Base-by-base conservation (phyloP, 2,329 filamentous ascomycete species). In the Cryphonectria nitschkei region DNA sequence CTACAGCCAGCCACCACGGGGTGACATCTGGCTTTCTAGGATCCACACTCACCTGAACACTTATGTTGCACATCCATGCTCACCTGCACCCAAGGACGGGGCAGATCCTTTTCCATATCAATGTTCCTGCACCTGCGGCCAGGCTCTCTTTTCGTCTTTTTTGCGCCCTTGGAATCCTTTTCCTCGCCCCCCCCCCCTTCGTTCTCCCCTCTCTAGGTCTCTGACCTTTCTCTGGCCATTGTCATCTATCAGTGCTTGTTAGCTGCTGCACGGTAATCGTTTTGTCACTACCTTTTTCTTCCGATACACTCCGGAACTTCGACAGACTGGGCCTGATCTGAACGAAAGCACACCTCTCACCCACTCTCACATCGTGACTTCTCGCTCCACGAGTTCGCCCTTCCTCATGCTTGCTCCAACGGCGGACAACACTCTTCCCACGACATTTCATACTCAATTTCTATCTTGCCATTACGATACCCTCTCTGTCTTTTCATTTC, bases 81-180 rank as follows among this genome's bases (percentile, higher is more conserved):
- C 56, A 65, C 67, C 66, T 64, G 67, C 71, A 68, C 29, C 54
- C 70, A 61, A 70, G 56, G 64, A 70, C 65, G 41, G 65, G 58
- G 66, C 54, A 60, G 32, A 70, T 72, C 68, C 71, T 72, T 70
- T 68, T 65, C 70, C 71, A 72, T 70, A 65, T 72, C 62, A 67
- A 52, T 70, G 65, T 72, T 70, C 62, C 71, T 72, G 66, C 71
- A 62, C 68, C 68, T 71, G 63, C 68, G 60, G 63, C 68, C 65
- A 62, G 67, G 56, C 62, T 67, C 62, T 68, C 56, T 67, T 43
- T 68, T 39, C 50, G 22, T 50, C 46, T n/a, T 58, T 58, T 63
- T 50, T n/a, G 16, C 63, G 68, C 65, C 56, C 66, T 54, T 58
- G 41, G 60, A 62, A 71, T 64, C 69, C 69, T 68, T 50, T 52